Conservation (phyloP, 345 rosid species). For the Conringia planisiliqua region DNA sequence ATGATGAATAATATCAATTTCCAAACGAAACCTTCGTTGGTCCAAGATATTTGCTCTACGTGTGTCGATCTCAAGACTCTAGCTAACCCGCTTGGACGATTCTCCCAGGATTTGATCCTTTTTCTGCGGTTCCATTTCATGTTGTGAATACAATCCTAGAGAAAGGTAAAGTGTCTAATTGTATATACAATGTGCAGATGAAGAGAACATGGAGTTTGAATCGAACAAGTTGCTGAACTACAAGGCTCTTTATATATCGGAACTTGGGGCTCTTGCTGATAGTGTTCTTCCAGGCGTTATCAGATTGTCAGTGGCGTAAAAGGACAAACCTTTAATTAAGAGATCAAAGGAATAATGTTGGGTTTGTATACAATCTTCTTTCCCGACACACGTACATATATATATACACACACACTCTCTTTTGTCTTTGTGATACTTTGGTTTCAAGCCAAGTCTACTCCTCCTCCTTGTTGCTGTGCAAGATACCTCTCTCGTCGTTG, state of each 20-base stretch:
- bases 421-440: background rate
- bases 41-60: constrained; percentile 62
- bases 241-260: constrained; percentile 57
- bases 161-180: background rate
- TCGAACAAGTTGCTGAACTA: constrained; percentile 65
- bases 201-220: constrained; percentile 23
- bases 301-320: constrained; percentile 56
- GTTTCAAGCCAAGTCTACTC: constrained; percentile 55
- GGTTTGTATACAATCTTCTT: background rate
- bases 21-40: constrained; percentile 43
- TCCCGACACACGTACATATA: background rate
- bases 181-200: background rate
- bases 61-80: constrained; percentile 72
- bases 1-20: constrained; percentile 59
- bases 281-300: constrained; percentile 60
- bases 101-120: constrained; percentile 73
- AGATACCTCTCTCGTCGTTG: constrained; percentile 95
- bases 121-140: constrained; percentile 71
- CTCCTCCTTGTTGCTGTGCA: constrained; percentile 67
- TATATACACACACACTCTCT: background rate
- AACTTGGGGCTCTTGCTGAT: constrained; percentile 75
- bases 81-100: constrained; percentile 76
- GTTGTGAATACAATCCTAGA: constrained; percentile 50
- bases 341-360: too few species aligned
- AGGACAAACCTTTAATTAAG: constrained; percentile 41